These are phyloP conservation scores for Fusarium domesticum DNA, from an alignment of 2,329 filamentous ascomycete genomes.

Conservation along the genomic window DNA sequence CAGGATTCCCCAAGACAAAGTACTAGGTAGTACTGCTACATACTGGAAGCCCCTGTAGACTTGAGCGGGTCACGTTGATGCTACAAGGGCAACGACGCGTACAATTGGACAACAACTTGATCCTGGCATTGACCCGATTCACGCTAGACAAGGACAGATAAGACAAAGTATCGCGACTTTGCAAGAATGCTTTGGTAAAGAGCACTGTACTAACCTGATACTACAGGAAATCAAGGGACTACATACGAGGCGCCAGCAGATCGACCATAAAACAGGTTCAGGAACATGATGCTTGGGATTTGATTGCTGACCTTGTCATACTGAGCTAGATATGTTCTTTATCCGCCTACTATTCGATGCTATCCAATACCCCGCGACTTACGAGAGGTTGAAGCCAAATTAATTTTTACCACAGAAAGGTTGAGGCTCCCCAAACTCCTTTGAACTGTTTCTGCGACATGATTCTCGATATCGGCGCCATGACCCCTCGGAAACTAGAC, in stretches of 20 bases:
- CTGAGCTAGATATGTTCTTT: not conserved
- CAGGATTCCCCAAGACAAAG: conserved; percentile 33
- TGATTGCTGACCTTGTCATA: too few species aligned
- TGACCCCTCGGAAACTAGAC: too few species aligned
- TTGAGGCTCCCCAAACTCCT: too few species aligned
- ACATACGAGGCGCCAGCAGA: not conserved
- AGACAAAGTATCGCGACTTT: conserved; percentile 16
- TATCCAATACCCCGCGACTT: too few species aligned
- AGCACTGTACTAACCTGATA: conserved; percentile 1
- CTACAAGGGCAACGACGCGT: conserved; percentile 15
- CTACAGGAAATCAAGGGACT: not conserved
- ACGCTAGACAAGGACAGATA: conserved; percentile 31
- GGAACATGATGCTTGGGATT: not conserved
- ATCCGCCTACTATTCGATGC: not conserved
- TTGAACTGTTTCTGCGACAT: too few species aligned
- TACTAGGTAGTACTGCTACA: too few species aligned
- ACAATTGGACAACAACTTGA: conserved; percentile 29
- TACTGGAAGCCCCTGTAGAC: conserved; percentile 24
- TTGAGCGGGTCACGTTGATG: conserved; percentile 31
- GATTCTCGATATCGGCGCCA: too few species aligned
- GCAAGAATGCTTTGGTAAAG: conserved; percentile 6
- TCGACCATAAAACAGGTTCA: not conserved
- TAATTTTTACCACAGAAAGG: too few species aligned
- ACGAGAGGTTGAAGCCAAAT: too few species aligned
- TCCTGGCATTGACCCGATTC: conserved; percentile 31